These are phyloP conservation scores for Pleodorina starrii DNA, from an alignment of 139 green algal genomes.

Conservation along the genomic window DNA sequence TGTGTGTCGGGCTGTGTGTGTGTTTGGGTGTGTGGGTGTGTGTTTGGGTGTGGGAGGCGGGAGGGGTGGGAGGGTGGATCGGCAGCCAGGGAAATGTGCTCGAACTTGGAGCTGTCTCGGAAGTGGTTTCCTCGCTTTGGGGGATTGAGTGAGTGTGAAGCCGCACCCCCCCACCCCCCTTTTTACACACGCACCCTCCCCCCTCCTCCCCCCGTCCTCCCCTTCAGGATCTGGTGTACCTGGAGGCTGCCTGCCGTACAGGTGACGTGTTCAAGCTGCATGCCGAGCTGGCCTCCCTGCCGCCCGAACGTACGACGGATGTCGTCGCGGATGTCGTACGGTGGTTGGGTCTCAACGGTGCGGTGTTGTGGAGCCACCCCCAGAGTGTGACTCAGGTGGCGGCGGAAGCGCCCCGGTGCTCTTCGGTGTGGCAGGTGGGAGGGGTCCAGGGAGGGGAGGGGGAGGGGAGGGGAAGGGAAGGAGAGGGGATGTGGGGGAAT, in stretches of 20 bases:
- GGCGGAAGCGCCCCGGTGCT: slow-evolving; percentile 32
- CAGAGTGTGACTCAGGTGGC: slow-evolving; percentile 31
- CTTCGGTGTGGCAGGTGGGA: not conserved
- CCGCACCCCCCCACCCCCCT: not conserved
- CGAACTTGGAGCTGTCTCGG: no score
- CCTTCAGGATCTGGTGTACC: slow-evolving; percentile 22
- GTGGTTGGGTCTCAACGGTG: slow-evolving; percentile 32
- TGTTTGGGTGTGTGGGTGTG: not conserved
- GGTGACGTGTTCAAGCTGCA: slow-evolving; percentile 48
- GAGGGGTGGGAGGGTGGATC: not conserved
- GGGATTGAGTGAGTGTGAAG: no score
- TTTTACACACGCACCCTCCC: not conserved
- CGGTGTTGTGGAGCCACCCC: slow-evolving; percentile 40
- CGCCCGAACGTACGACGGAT: not conserved
- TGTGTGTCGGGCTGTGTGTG: not conserved
- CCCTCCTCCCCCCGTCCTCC: not conserved
- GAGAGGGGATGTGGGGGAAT: no score
- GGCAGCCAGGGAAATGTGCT: no score
- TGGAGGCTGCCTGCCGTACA: slow-evolving; percentile 32
- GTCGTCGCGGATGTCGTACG: slow-evolving; percentile 31
- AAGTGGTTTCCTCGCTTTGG: no score
- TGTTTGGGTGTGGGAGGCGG: no score
- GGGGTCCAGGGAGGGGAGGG: not conserved
- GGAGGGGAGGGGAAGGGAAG: not conserved
- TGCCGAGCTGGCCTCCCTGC: slow-evolving; percentile 37